Percentiles rank a stretch among this genome's conserved stretches.
Conservation (phyloP, 306 rosid genomes). For the Malus sieversii region DNA sequence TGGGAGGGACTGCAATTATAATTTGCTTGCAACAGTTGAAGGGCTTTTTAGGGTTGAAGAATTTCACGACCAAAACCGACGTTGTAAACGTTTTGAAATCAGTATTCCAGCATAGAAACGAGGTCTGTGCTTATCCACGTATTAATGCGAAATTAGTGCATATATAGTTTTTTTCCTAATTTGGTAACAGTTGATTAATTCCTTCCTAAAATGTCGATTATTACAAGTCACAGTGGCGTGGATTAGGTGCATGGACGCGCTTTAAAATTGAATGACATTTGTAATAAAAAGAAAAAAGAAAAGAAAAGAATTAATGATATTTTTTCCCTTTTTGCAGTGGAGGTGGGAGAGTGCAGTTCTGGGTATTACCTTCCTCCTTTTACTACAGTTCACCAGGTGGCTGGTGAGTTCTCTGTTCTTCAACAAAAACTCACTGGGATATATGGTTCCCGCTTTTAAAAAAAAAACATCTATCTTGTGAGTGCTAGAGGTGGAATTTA, state of each 20-base stretch:
- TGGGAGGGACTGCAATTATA: constrained; percentile 76
- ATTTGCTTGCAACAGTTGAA: constrained; percentile 64
- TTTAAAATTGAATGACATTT: no score
- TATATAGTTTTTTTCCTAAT: background rate
- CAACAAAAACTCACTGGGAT: background rate
- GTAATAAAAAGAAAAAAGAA: no score
- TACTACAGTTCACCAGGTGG: constrained; percentile 44
- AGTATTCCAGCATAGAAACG: constrained; percentile 27
- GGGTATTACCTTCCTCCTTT: constrained; percentile 42
- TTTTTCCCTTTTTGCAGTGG: constrained; percentile 37
- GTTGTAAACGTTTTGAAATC: constrained; percentile 30
- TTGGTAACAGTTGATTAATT: no score
- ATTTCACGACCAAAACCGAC: constrained; percentile 55
- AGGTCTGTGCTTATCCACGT: constrained; percentile 30
- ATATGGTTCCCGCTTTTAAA: background rate
- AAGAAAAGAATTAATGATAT: background rate
- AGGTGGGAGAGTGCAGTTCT: constrained; percentile 61
- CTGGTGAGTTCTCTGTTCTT: constrained; percentile 29
- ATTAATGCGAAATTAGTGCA: background rate
- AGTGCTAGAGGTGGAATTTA: no score
- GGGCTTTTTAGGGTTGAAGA: constrained; percentile 58
- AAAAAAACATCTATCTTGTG: no score
- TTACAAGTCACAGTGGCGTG: no score
- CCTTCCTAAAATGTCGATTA: no score
- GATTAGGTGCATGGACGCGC: no score